phyloP scores from a whole-genome alignment of 805 yeast species.

The Schwanniomyces yamadae region DNA sequence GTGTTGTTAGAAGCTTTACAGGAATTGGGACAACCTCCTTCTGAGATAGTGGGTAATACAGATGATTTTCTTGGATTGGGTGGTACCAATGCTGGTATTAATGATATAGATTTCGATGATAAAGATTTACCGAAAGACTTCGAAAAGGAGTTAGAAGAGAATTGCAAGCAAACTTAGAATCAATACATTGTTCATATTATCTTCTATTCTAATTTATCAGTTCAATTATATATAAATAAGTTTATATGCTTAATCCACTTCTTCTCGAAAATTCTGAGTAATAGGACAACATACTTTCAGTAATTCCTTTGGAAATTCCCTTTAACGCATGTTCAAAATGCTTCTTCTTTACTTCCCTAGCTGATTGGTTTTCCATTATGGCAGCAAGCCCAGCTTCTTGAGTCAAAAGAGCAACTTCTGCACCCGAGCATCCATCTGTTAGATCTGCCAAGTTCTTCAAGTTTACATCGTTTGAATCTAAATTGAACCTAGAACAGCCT shows the following conservation, averaged over 20 bases:
- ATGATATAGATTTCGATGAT: slow-evolving; percentile 46
- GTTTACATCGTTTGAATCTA: slow-evolving; percentile 44
- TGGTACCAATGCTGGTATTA: slow-evolving; percentile 27
- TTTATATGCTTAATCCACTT: slow-evolving; percentile 29
- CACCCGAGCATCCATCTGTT: slow-evolving; percentile 95
- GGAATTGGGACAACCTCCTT: slow-evolving; percentile 77
- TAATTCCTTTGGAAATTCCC: slow-evolving; percentile 75
- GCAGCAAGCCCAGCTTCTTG: slow-evolving; percentile 97
- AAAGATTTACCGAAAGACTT: slow-evolving; percentile 56
- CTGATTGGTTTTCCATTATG: slow-evolving; percentile 70
- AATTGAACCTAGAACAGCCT: slow-evolving; percentile 62
- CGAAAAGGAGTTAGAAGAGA: slow-evolving; percentile 53
- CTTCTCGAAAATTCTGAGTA: slow-evolving; percentile 55
- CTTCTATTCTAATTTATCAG: not conserved
- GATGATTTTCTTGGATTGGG: slow-evolving; percentile 47
- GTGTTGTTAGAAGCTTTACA: slow-evolving; percentile 65
- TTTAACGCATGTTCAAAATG: slow-evolving; percentile 74
- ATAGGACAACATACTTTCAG: slow-evolving; percentile 79
- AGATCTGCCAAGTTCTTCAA: slow-evolving; percentile 52
- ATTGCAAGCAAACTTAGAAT: slow-evolving; percentile 46
- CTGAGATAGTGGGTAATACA: slow-evolving; percentile 64
- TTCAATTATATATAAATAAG: too few species aligned
- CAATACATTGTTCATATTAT: not conserved
- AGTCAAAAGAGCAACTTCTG: slow-evolving; percentile 86
- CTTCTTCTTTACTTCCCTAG: slow-evolving; percentile 50